Evolutionary conservation across 129 eudicot species (phyloP).

Genomic region (Saussurea involucrata): DNA sequence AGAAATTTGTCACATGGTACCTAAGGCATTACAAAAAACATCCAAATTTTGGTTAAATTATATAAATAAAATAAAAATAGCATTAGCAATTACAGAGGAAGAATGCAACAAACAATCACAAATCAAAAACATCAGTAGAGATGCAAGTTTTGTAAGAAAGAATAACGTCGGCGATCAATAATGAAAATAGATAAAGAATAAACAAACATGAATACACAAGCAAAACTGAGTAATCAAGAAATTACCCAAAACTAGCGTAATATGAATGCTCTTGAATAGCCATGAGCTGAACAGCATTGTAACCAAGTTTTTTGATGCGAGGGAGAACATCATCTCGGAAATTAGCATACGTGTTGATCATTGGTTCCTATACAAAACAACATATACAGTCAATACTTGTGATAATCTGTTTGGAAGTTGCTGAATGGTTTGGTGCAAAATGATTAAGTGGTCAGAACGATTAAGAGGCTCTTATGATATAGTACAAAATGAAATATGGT

Average conservation of each 20-base stretch:
- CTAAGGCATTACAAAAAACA: constrained; percentile 43
- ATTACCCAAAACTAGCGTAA: constrained; percentile 96
- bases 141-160: background rate
- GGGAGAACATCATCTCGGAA: constrained; percentile 97
- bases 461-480: no score
- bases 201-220: background rate
- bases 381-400: constrained; percentile 1
- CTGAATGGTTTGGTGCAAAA: no score
- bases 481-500: no score
- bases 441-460: no score
- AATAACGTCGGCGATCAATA: background rate
- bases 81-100: background rate
- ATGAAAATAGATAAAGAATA: background rate
- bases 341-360: constrained; percentile 81
- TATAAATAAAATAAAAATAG: background rate
- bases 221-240: background rate
- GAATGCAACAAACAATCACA: background rate
- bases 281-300: constrained; percentile 98
- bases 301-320: constrained; percentile 90
- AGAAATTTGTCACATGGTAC: constrained; percentile 97
- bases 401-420: no score
- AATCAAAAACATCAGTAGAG: background rate
- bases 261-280: constrained; percentile 99
- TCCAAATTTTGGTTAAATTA: background rate
- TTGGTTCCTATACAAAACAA: constrained; percentile 65